These are phyloP conservation scores for Ricinus communis DNA, from an alignment of 345 rosid genomes.

Conservation along the genomic window DNA sequence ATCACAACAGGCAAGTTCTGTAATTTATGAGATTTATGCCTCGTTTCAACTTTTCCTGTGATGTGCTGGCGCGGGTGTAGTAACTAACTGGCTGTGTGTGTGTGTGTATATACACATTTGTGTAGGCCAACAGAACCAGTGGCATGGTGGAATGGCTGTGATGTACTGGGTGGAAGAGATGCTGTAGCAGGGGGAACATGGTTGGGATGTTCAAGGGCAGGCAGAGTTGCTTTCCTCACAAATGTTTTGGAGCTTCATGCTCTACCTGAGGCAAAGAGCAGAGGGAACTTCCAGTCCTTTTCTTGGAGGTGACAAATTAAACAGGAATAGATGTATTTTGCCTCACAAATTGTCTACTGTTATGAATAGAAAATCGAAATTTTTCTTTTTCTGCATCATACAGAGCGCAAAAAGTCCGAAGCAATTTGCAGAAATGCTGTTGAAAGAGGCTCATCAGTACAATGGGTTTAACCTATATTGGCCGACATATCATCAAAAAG, in stretches of 20 bases:
- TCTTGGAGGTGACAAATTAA: constrained; percentile 58
- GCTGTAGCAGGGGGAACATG: constrained; percentile 68
- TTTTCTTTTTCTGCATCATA: not conserved
- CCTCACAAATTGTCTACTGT: no score
- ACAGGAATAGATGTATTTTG: no score
- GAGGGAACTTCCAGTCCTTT: constrained; percentile 69
- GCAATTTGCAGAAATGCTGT: constrained; percentile 55
- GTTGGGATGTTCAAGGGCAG: constrained; percentile 61
- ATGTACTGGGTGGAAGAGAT: constrained; percentile 61
- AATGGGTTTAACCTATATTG: constrained; percentile 67
- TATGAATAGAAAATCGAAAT: no score
- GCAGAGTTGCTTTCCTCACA: constrained; percentile 61
- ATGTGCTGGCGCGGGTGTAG: no score
- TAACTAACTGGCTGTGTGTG: no score
- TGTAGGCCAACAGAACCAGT: constrained; percentile 54
- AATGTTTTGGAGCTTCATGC: constrained; percentile 65
- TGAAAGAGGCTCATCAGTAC: constrained; percentile 47
- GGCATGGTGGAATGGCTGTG: constrained; percentile 63
- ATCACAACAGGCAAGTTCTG: constrained; percentile 54
- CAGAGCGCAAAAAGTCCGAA: constrained; percentile 54
- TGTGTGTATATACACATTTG: not conserved
- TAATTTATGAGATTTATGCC: not conserved
- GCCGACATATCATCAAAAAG: constrained; percentile 51
- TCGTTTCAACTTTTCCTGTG: not conserved
- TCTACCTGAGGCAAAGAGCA: constrained; percentile 49